Conservation (phyloP, 371 early-diverging fungal species). For the Umbelopsis sp. region DNA sequence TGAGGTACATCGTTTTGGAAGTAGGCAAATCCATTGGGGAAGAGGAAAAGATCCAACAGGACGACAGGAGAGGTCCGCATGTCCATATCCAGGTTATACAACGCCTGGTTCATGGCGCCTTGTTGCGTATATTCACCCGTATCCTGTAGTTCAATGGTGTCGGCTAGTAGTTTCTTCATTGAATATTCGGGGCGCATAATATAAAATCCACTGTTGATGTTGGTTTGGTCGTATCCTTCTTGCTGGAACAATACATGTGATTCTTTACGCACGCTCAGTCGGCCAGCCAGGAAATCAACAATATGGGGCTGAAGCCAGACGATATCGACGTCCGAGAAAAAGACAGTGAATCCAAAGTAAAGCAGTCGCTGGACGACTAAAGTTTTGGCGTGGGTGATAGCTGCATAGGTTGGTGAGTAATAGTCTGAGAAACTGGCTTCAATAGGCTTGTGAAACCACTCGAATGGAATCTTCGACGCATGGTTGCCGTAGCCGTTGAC, state of each 20-base stretch:
- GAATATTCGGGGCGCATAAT: slow-evolving; percentile 39
- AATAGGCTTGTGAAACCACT: slow-evolving; percentile 46
- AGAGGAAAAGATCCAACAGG: slow-evolving; percentile 41
- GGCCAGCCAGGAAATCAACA: slow-evolving; percentile 34
- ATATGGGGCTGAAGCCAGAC: slow-evolving; percentile 43
- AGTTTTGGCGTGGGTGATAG: slow-evolving; percentile 43
- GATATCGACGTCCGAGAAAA: slow-evolving; percentile 48
- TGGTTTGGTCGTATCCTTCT: slow-evolving; percentile 38
- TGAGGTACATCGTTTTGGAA: slow-evolving; percentile 36
- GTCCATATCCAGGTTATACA: slow-evolving; percentile 35
- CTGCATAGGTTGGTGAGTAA: slow-evolving; percentile 41
- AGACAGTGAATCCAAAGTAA: slow-evolving; percentile 40
- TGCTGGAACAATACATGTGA: slow-evolving; percentile 47
- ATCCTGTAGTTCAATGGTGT: slow-evolving; percentile 44
- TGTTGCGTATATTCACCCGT: slow-evolving; percentile 39
- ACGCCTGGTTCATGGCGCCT: slow-evolving; percentile 44
- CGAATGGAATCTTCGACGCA: slow-evolving; percentile 38
- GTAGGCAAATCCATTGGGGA: slow-evolving; percentile 47
- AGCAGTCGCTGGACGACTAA: slow-evolving; percentile 46
- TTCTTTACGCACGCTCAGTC: slow-evolving; percentile 35
- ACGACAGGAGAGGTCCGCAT: slow-evolving; percentile 34
- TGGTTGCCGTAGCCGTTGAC: slow-evolving; percentile 36
- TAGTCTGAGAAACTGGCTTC: slow-evolving; percentile 46
- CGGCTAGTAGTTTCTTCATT: slow-evolving; percentile 40
- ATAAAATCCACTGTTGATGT: slow-evolving; percentile 44